Conservation (phyloP, 2,329 filamentous ascomycete genomes). For the Cordyceps cicadae region DNA sequence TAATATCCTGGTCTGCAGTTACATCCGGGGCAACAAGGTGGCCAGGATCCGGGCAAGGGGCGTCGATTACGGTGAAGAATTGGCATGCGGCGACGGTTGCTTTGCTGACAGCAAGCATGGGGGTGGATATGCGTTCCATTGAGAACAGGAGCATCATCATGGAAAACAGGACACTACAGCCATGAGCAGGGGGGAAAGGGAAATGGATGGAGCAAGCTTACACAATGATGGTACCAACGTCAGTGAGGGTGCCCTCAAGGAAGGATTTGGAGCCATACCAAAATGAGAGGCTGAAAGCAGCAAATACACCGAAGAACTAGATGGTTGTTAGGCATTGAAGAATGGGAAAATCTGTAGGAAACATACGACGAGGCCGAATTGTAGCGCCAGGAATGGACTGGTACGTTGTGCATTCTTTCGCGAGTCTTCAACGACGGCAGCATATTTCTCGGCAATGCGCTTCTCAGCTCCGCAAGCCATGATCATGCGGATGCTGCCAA, state of each 20-base stretch:
- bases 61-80: slow-evolving; percentile 48
- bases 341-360: no score
- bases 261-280: slow-evolving; percentile 53
- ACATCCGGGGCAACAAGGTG: slow-evolving; percentile 29
- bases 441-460: slow-evolving; percentile 45
- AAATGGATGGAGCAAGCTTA: slow-evolving; percentile 24
- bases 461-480: slow-evolving; percentile 54
- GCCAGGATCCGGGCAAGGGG: slow-evolving; percentile 30
- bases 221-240: slow-evolving; percentile 48
- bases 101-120: slow-evolving; percentile 50
- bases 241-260: slow-evolving; percentile 36
- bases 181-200: neutral
- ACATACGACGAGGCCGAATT: slow-evolving; percentile 43
- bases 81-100: slow-evolving; percentile 50
- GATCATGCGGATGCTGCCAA: slow-evolving; percentile 53
- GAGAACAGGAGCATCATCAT: slow-evolving; percentile 52
- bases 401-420: slow-evolving; percentile 39
- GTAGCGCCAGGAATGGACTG: slow-evolving; percentile 41
- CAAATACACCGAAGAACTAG: slow-evolving; percentile 45
- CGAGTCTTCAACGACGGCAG: slow-evolving; percentile 46
- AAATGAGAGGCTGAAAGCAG: slow-evolving; percentile 49
- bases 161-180: slow-evolving; percentile 41
- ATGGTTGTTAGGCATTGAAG: neutral
- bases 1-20: slow-evolving; percentile 30
- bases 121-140: slow-evolving; percentile 48